Conservation (phyloP, 1,139 yeast genomes). For the Lodderomyces parapsilosis region DNA sequence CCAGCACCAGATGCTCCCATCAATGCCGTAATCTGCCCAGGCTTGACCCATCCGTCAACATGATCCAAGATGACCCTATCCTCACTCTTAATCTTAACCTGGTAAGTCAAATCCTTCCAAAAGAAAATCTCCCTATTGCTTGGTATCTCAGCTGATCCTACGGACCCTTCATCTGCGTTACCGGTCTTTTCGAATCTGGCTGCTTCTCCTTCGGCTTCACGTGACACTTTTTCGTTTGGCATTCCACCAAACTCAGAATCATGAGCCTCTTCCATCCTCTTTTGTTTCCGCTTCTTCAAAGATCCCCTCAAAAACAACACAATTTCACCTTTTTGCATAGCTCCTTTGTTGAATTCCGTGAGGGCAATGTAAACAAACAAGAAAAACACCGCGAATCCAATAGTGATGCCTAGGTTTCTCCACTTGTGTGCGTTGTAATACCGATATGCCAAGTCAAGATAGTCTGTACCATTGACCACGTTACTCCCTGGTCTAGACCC, state of each 20-base stretch:
- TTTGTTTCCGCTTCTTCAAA: constrained; percentile 42
- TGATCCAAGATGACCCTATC: constrained; percentile 63
- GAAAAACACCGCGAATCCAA: constrained; percentile 59
- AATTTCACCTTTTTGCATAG: constrained; percentile 84
- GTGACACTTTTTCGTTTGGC: constrained; percentile 11
- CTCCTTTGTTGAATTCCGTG: constrained; percentile 70
- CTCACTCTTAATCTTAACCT: constrained; percentile 63
- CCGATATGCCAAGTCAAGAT: constrained; percentile 42
- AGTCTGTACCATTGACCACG: constrained; percentile 58
- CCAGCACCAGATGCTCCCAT: constrained; percentile 41
- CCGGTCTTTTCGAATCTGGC: constrained; percentile 26
- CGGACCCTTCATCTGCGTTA: constrained; percentile 1
- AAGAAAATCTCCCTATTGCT: constrained; percentile 54
- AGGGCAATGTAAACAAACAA: constrained; percentile 53
- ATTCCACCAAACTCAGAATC: constrained; percentile 12
- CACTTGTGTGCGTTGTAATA: constrained; percentile 67
- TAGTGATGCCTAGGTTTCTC: constrained; percentile 78
- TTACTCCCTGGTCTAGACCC: constrained; percentile 61
- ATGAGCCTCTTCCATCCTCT: constrained; percentile 24
- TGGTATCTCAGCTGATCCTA: constrained; percentile 16
- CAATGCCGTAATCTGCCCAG: constrained; percentile 32
- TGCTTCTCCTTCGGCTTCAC: constrained; percentile 7
- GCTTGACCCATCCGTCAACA: constrained; percentile 65
- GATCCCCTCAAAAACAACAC: constrained; percentile 50
- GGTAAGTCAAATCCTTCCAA: constrained; percentile 78